These are phyloP conservation scores for Colletotrichum musae DNA, from an alignment of 2,329 filamentous ascomycete species.

Conservation along the genomic window DNA sequence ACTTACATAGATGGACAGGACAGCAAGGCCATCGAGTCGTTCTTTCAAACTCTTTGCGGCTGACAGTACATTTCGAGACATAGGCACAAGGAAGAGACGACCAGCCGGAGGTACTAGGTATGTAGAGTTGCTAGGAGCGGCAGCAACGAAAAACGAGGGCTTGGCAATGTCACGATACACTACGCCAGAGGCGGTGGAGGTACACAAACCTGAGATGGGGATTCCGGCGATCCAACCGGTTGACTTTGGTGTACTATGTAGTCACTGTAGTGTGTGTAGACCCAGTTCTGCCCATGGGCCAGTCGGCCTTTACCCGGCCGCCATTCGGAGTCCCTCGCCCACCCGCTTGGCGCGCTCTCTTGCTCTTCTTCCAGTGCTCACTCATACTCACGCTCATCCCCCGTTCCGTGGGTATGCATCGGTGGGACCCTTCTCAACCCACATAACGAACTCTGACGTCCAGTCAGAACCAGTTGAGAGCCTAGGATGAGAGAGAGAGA, in stretches of 20 bases:
- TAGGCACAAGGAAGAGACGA: neutral
- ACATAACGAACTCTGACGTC: constrained; percentile 16
- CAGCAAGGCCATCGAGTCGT: neutral
- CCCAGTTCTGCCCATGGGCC: neutral
- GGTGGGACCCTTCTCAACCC: constrained; percentile 17
- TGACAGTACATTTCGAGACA: neutral
- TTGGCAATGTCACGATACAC: constrained; percentile 16
- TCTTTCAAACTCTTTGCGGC: neutral
- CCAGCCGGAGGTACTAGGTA: no score
- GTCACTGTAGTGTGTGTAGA: neutral
- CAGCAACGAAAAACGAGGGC: neutral
- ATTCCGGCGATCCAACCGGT: neutral
- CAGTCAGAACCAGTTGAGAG: neutral
- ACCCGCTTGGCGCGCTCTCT: neutral
- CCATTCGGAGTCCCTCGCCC: constrained; percentile 25
- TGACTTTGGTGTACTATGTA: no score
- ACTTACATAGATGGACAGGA: neutral
- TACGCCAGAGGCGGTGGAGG: constrained; percentile 29
- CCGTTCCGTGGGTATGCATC: constrained; percentile 20
- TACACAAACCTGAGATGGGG: constrained; percentile 1
- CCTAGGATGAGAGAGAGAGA: constrained; percentile 7
- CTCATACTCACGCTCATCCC: constrained; percentile 3
- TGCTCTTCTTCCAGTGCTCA: neutral
- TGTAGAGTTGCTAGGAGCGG: neutral
- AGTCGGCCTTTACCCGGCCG: constrained; percentile 33